Evolutionary conservation across 768 basidiomycete species (phyloP), one percentile per base, ranked within the genome.

Genomic region (Russula ochroleuca): DNA sequence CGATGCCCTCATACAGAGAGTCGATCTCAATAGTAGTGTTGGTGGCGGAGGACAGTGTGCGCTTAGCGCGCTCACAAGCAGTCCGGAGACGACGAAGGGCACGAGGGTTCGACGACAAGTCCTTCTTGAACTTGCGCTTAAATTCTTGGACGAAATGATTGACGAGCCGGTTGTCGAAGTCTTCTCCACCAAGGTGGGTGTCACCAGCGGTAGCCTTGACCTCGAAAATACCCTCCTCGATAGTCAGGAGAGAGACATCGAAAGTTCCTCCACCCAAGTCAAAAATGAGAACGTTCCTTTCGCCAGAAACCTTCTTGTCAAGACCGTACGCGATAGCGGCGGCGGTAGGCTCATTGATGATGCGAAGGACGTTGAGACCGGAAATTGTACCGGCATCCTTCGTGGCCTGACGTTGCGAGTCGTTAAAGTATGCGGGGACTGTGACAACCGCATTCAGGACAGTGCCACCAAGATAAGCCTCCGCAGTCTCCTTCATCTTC

Each of bases 401-500:
- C 71, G 96, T 98, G 23, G 96, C 96, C 73, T 96, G 94, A 74
- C 96, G 91, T 75, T 98, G 96, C 28, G 96, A 95, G 80, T 98
- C 94, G 77, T 98, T 98, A 83, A 98, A 98, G 82, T 98, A 98
- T 41, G 95, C 94, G 37, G 95, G 95, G 67, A 98, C 89, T 31
- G 94, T 96, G 72, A 98, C 88, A 70, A 98, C 96, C 61, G 96
- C 96, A 75, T 95, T 94, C 75, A 75, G 86, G 74, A 94, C 79
- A 61, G 80, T 83, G 71, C 79, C 81, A 64, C 96, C 94, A 69
- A 98, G 84, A 79, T 98, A 97, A 55, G 96, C 88, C 80, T 98
- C 96, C 38, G 96, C 93, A 62, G 86, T 92, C 80, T 98, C 95
- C 85, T 94, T 97, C 94, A 98, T 98, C 81, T 98, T 98, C 67